phyloP scores from a whole-genome alignment of 192 early-diverging fungal genomes.

The Backusella australiensis region DNA sequence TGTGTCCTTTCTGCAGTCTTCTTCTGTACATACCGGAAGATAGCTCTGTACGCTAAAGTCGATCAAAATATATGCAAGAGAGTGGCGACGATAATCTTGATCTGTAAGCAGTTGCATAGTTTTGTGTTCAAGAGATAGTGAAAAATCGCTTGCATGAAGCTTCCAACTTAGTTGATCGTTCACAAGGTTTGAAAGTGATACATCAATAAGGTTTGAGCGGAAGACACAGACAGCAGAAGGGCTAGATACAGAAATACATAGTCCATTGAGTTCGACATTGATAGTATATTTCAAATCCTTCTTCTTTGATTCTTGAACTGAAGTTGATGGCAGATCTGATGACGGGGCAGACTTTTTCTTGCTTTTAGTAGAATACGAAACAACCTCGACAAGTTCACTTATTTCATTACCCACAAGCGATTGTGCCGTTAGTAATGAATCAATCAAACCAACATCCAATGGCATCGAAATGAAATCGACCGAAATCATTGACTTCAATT shows the following conservation, averaged over 20 bases:
- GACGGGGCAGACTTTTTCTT: slow-evolving; percentile 13
- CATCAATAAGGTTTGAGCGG: slow-evolving; percentile 58
- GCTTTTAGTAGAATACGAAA: slow-evolving; percentile 34
- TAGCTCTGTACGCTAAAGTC: slow-evolving; percentile 61
- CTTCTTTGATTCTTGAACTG: background rate
- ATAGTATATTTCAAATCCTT: slow-evolving; percentile 42
- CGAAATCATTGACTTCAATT: slow-evolving; percentile 48
- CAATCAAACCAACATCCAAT: slow-evolving; percentile 66
- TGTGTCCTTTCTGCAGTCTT: background rate
- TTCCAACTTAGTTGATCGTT: slow-evolving; percentile 41
- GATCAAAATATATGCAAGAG: slow-evolving; percentile 64
- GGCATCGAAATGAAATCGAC: slow-evolving; percentile 52
- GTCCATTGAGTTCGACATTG: slow-evolving; percentile 58
- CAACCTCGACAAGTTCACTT: slow-evolving; percentile 70
- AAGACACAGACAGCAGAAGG: slow-evolving; percentile 61
- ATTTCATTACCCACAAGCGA: slow-evolving; percentile 71
- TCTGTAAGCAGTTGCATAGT: slow-evolving; percentile 16
- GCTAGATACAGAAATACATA: slow-evolving; percentile 57
- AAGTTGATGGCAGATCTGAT: background rate
- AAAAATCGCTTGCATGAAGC: slow-evolving; percentile 52
- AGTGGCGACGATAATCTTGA: slow-evolving; percentile 39
- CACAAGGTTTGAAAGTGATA: slow-evolving; percentile 52
- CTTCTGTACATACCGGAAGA: slow-evolving; percentile 5
- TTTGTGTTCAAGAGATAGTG: slow-evolving; percentile 55
- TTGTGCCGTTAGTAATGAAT: slow-evolving; percentile 77